Percentiles rank a stretch among this genome's conserved stretches.
Evolutionary conservation across 2,329 filamentous ascomycete species (phyloP).

Genomic region (Aureobasidium sp.): DNA sequence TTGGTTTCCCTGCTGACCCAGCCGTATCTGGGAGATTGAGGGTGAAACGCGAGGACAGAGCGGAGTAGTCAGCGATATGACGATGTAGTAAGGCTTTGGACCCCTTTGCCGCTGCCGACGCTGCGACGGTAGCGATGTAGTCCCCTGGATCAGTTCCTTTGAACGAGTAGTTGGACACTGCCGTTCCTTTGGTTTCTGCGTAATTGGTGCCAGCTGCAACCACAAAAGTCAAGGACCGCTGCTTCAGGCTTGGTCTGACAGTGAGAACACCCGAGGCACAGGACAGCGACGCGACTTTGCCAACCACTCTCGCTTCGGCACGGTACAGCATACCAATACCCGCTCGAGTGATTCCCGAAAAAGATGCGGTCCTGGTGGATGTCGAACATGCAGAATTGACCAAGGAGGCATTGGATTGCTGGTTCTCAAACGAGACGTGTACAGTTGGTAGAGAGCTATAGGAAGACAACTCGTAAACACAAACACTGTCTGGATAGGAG

Average conservation of each 20-base stretch:
- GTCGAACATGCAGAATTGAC: constrained; percentile 15
- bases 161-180: constrained; percentile 38
- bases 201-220: constrained; percentile 42
- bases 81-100: constrained; percentile 24
- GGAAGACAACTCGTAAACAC: constrained; percentile 30
- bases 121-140: constrained; percentile 29
- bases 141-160: constrained; percentile 37
- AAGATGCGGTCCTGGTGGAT: constrained; percentile 21
- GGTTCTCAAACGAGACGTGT: constrained; percentile 36
- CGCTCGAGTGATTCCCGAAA: constrained; percentile 32
- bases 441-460: constrained; percentile 31
- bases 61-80: constrained; percentile 36
- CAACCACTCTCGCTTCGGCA: constrained; percentile 27
- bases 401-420: constrained; percentile 22
- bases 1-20: constrained; percentile 33
- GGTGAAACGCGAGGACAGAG: constrained; percentile 32
- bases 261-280: constrained; percentile 20
- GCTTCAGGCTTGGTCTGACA: constrained; percentile 24
- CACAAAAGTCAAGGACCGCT: constrained; percentile 30
- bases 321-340: constrained; percentile 39
- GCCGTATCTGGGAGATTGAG: constrained; percentile 39
- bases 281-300: constrained; percentile 13
- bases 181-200: constrained; percentile 41
- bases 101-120: constrained; percentile 28
- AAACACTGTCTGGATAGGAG: constrained; percentile 35